A percentile compares a stretch with the other conserved stretches of the same genome.
Evolutionary conservation across 768 basidiomycete genomes (phyloP).

Genomic region (Collybia sordida): DNA sequence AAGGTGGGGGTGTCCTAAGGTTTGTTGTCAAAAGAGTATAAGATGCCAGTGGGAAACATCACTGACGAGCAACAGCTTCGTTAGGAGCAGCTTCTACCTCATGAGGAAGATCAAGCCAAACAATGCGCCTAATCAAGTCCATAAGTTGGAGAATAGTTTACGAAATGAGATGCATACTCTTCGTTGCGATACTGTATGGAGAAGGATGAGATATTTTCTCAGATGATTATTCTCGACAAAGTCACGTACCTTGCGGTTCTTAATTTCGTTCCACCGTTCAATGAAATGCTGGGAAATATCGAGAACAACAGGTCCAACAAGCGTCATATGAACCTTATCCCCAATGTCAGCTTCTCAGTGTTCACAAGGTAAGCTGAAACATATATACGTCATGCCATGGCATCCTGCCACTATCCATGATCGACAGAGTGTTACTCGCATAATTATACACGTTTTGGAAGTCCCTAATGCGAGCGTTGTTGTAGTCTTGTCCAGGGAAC

Average conservation of each 20-base stretch:
- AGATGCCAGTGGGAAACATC: background rate
- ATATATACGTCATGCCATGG: constrained; percentile 91
- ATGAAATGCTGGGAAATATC: constrained; percentile 93
- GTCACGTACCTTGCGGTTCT: constrained; percentile 67
- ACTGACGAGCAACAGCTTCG: constrained; percentile 61
- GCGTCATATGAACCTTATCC: constrained; percentile 76
- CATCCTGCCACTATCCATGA: constrained; percentile 74
- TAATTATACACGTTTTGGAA: constrained; percentile 83
- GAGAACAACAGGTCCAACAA: constrained; percentile 78
- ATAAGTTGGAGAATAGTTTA: background rate
- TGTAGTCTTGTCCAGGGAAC: constrained; percentile 94
- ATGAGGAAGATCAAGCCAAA: constrained; percentile 83
- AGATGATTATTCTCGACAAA: background rate
- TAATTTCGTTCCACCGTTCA: constrained; percentile 90
- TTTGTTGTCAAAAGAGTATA: background rate
- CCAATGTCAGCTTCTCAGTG: background rate
- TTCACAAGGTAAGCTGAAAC: background rate
- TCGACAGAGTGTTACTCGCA: constrained; percentile 66
- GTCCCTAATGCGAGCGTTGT: constrained; percentile 85
- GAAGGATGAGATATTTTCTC: background rate
- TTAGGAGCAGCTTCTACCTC: constrained; percentile 57
- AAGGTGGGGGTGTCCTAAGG: constrained; percentile 64
- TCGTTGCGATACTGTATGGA: constrained; percentile 40
- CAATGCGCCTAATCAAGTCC: constrained; percentile 38
- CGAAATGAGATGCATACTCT: constrained; percentile 33